Base-by-base conservation (phyloP, 257 asterid genomes). In the Linderniella brevidens region DNA sequence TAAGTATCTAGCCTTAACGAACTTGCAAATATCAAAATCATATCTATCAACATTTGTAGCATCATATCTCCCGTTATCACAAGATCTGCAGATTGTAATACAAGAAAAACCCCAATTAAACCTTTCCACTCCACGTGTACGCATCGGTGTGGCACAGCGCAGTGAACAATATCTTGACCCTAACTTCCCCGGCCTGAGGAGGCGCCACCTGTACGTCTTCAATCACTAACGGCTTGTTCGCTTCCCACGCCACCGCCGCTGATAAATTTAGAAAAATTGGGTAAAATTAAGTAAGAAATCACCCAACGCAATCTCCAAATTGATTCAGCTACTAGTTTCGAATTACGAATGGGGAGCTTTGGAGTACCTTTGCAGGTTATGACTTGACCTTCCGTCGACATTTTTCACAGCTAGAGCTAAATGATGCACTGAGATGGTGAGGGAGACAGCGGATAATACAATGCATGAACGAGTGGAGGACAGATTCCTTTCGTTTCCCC, bases 241-340 rank as follows among this genome's bases (percentile, higher is more conserved):
- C 82, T 75, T 85, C 96, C 96, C 96, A 85, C 70, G 96, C 92
- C 82, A 85, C 96, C 78, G 96, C 93, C 43, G 93, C 96, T 79
- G 50, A 44, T 13, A 44, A 15, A 11, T 44, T 44, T 17, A 15
- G 48, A 3, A 15, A 44, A n/a, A n/a, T n/a, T n/a, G n/a, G 48
- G 48, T 3, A 44, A 46, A 85, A 81, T 70, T 93, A 93, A 54
- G 75, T 81, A 10, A n/a, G n/a, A 85, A 9, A 52, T 85, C 96
- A 58, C 81, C 75, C 10, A 73, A 56, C 13, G 81, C 96, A 0
- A 85, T 72, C 64, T 81, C 93, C 35, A 92, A 65, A 17, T 76
- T 42, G 35, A 93, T 85, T 43, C 56, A 69, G 15, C 3, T 8
- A 13, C 17, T 13, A 13, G 17, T 13, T 12, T 8, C 1, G 15